These are phyloP conservation scores for Penicillium macrosclerotiorum DNA, from an alignment of 495 filamentous ascomycete genomes.

Conservation along the genomic window DNA sequence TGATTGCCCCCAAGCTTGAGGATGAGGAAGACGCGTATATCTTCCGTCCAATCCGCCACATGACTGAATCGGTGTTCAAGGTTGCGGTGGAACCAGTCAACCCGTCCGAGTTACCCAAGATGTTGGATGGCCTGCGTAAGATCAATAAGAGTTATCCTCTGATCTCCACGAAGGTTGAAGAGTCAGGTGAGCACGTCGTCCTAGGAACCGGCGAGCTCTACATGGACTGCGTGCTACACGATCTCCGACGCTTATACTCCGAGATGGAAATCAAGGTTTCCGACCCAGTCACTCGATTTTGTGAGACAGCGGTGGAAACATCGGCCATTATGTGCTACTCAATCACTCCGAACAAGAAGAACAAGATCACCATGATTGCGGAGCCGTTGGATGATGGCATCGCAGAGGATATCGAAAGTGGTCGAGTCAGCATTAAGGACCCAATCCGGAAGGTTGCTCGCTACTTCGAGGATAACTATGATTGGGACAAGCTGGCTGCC, in stretches of 20 bases:
- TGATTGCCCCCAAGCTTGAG: conserved; percentile 77
- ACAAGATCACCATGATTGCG: conserved; percentile 98
- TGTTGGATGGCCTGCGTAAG: conserved; percentile 94
- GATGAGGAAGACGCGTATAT: conserved; percentile 91
- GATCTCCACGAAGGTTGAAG: conserved; percentile 94
- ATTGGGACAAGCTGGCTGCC: conserved; percentile 91
- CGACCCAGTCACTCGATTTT: conserved; percentile 95
- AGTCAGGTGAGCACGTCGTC: conserved; percentile 96
- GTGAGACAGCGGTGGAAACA: conserved; percentile 96
- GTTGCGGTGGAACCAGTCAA: conserved; percentile 98
- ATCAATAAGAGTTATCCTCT: conserved; percentile 97
- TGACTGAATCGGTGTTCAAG: conserved; percentile 97
- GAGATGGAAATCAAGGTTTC: conserved; percentile 99
- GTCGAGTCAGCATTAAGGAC: conserved; percentile 86
- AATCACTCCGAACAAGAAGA: conserved; percentile 97
- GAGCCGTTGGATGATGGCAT: conserved; percentile 94
- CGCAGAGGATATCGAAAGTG: conserved; percentile 90
- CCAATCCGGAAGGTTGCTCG: conserved; percentile 90
- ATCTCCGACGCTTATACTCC: conserved; percentile 88
- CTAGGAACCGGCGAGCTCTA: conserved; percentile 95
- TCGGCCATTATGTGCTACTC: conserved; percentile 98
- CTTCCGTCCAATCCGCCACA: conserved; percentile 88
- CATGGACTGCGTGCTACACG: conserved; percentile 98
- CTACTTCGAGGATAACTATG: conserved; percentile 96
- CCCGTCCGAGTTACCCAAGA: conserved; percentile 97